phyloP scores from a whole-genome alignment of 2,329 filamentous ascomycete species.

The Chrysoporthe cubensis region DNA sequence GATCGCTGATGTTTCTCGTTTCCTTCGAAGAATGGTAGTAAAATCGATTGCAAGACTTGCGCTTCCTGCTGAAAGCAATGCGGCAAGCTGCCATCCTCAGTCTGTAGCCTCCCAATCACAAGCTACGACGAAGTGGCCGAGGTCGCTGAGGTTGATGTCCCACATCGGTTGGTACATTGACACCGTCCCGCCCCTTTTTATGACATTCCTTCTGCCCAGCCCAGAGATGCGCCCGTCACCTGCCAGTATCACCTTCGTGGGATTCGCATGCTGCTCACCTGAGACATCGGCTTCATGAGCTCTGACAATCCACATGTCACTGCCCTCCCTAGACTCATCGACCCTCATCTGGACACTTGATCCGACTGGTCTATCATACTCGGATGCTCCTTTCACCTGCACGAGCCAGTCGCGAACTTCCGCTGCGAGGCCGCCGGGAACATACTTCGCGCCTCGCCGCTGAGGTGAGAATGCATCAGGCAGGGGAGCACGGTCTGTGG shows the following conservation, averaged over 20 bases:
- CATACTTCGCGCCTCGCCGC: slow-evolving; percentile 40
- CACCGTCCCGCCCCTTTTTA: slow-evolving; percentile 36
- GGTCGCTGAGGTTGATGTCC: slow-evolving; percentile 39
- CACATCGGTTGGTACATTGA: slow-evolving; percentile 42
- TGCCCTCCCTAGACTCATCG: slow-evolving; percentile 32
- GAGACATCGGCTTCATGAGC: slow-evolving; percentile 23
- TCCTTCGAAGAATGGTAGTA: no score
- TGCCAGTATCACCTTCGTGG: slow-evolving; percentile 31
- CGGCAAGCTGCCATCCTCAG: neutral
- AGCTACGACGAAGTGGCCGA: slow-evolving; percentile 41
- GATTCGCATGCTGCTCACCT: neutral
- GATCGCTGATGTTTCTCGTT: no score
- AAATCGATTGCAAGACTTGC: no score
- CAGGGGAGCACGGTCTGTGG: slow-evolving; percentile 34
- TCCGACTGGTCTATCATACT: slow-evolving; percentile 25
- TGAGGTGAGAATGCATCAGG: slow-evolving; percentile 47
- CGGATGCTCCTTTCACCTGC: slow-evolving; percentile 42
- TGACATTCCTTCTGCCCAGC: slow-evolving; percentile 34
- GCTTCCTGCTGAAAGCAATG: no score
- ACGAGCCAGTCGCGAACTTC: slow-evolving; percentile 50
- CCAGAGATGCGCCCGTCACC: slow-evolving; percentile 36
- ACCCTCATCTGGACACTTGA: slow-evolving; percentile 31
- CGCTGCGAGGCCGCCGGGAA: slow-evolving; percentile 46
- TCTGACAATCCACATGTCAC: slow-evolving; percentile 38
- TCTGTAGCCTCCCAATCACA: slow-evolving; percentile 41